Evolutionary conservation across 768 basidiomycete species (phyloP).

Genomic region (Xerocomus potaroensis): DNA sequence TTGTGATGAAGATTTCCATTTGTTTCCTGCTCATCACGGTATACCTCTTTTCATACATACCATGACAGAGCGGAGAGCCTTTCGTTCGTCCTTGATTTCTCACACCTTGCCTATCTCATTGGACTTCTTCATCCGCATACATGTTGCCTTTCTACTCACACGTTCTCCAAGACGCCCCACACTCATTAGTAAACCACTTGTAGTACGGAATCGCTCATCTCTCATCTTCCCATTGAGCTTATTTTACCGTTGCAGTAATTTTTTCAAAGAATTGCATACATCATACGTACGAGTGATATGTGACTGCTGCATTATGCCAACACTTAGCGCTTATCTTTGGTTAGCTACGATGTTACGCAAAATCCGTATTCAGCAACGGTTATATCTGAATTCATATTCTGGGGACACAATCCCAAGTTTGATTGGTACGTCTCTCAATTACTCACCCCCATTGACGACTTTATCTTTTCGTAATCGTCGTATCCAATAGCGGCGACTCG

Average conservation of each 20-base stretch:
- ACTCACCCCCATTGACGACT: no score
- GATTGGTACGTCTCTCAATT: no score
- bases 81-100: conserved; percentile 13
- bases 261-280: conserved; percentile 9
- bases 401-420: no score
- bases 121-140: conserved; percentile 11
- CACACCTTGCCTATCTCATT: conserved; percentile 16
- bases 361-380: no score
- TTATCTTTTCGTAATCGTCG: no score
- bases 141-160: conserved; percentile 8
- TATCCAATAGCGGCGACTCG: no score
- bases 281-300: conserved; percentile 13
- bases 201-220: conserved; percentile 23
- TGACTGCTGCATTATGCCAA: not conserved
- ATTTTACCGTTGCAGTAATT: conserved; percentile 23
- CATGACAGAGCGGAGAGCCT: conserved; percentile 20
- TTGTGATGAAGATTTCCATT: conserved; percentile 15
- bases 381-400: no score
- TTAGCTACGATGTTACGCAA: no score
- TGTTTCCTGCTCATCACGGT: conserved; percentile 16
- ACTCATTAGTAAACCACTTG: conserved; percentile 22
- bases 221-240: conserved; percentile 11
- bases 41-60: conserved; percentile 21
- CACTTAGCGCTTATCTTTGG: not conserved
- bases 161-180: conserved; percentile 11